These are phyloP conservation scores for Atkinsonella texensis DNA, from an alignment of 2,329 filamentous ascomycete genomes.

Conservation along the genomic window DNA sequence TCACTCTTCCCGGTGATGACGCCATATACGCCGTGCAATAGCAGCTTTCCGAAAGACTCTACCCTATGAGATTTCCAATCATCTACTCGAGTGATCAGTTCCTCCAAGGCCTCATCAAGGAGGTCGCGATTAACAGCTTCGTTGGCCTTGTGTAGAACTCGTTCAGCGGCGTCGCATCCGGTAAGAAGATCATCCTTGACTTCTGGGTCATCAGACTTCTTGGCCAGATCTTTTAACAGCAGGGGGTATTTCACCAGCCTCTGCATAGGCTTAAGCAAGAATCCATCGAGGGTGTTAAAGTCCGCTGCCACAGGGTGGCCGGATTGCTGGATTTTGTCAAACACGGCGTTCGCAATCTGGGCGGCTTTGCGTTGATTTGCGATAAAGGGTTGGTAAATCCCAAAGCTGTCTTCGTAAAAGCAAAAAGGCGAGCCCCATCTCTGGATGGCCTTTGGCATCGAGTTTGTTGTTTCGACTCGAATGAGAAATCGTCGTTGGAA, in stretches of 20 bases:
- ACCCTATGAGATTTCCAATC: constrained; percentile 95
- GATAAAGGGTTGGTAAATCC: constrained; percentile 93
- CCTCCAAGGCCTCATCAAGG: constrained; percentile 69
- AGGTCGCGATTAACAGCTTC: constrained; percentile 84
- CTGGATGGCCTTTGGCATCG: constrained; percentile 61
- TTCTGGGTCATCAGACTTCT: constrained; percentile 67
- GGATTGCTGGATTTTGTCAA: constrained; percentile 71
- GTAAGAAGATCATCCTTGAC: constrained; percentile 58
- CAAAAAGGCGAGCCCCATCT: constrained; percentile 94
- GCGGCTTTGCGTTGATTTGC: constrained; percentile 91
- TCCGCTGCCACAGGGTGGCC: constrained; percentile 73
- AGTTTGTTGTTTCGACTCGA: constrained; percentile 89
- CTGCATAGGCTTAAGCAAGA: constrained; percentile 94
- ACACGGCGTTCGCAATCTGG: constrained; percentile 69
- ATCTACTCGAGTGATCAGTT: constrained; percentile 72
- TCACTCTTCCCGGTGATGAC: constrained; percentile 85
- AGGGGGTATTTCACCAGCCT: constrained; percentile 89
- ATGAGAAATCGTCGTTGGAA: constrained; percentile 94
- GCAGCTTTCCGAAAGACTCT: constrained; percentile 78
- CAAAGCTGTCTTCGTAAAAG: constrained; percentile 73
- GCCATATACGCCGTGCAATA: constrained; percentile 82
- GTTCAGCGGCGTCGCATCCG: constrained; percentile 72
- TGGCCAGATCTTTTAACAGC: constrained; percentile 77
- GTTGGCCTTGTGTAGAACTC: constrained; percentile 75
- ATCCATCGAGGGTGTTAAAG: constrained; percentile 79